Conservation (phyloP, 1,139 yeast species). For the Lizanozyma gosingica region DNA sequence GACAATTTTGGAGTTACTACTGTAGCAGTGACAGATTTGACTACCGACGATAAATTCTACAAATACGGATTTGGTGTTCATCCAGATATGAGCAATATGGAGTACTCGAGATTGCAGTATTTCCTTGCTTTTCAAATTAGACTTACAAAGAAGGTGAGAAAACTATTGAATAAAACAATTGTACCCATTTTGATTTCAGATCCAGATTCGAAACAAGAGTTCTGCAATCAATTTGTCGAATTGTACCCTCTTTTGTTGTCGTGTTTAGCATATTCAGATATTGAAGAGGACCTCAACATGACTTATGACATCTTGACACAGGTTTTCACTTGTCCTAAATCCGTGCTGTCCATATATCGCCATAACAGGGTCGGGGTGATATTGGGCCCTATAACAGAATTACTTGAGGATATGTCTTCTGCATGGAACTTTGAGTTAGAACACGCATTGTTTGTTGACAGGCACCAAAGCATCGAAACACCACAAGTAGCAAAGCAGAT, state of each 20-base stretch:
- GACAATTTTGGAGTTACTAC: constrained; percentile 14
- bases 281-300: constrained; percentile 56
- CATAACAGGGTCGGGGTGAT: constrained; percentile 29
- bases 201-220: constrained; percentile 31
- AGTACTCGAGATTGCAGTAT: constrained; percentile 41
- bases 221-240: constrained; percentile 44
- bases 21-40: neutral
- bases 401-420: constrained; percentile 33
- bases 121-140: constrained; percentile 50
- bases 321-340: constrained; percentile 56
- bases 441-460: constrained; percentile 21
- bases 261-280: constrained; percentile 42
- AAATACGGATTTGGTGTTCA: neutral
- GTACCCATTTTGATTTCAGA: constrained; percentile 50
- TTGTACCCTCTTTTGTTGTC: constrained; percentile 47
- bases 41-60: neutral
- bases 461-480: neutral
- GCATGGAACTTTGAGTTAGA: constrained; percentile 19
- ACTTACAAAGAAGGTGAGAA: constrained; percentile 41
- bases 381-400: constrained; percentile 37
- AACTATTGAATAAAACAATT: constrained; percentile 34
- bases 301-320: constrained; percentile 51
- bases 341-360: constrained; percentile 34
- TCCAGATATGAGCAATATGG: constrained; percentile 4
- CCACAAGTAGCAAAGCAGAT: constrained; percentile 12